Base-by-base conservation (phyloP, 163 green algal species). In the Scenedesmus sp. region DNA sequence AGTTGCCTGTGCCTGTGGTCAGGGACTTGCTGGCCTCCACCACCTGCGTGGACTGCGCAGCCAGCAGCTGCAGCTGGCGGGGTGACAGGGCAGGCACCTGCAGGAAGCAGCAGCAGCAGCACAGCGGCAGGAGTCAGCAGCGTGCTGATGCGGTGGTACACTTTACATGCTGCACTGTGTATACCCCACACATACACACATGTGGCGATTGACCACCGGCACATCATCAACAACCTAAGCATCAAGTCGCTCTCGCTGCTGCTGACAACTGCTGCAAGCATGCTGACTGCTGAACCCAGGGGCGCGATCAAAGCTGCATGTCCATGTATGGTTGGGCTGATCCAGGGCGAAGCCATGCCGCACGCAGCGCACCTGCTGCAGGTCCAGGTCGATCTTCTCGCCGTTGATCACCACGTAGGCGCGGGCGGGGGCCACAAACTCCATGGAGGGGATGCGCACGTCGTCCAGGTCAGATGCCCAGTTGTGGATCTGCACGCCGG, bases 391-490 rank as follows among this genome's bases (percentile, higher is more conserved):
- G 13, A 92, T 96, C 73, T 89, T 93, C 86, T 94, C 81, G 90
- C 96, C 96, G 83, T 96, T 94, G 68, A 97, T 90, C 42, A 98
- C 96, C 40, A 92, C 88, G 89, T 98, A 97, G 68, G 95, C 93
- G n/a, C 87, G 79, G 70, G 88, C 87, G 37, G 95, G 94, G 22
- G 91, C 91, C 37, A 98, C 93, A 78, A 96, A 97, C 94, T 98
- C 96, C 53, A 98, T 92, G 92, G 70, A 93, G 88, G 49, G 93
- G 95, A 91, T 90, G 30, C 56, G 35, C 20, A 35, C 53, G 43
- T 91, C 87, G 43, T 91, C 87, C 40, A 91, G 87, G 83, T 95
- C 86, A 40, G 73, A 78, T 30, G 94, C 90, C 95, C 94, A 97
- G 93, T 94, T 96, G 93, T 98, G 96, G 90, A 98, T 86, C 91